Base-by-base conservation (phyloP, 2,329 filamentous ascomycete species). In the Pseudogymnoascus sp. region DNA sequence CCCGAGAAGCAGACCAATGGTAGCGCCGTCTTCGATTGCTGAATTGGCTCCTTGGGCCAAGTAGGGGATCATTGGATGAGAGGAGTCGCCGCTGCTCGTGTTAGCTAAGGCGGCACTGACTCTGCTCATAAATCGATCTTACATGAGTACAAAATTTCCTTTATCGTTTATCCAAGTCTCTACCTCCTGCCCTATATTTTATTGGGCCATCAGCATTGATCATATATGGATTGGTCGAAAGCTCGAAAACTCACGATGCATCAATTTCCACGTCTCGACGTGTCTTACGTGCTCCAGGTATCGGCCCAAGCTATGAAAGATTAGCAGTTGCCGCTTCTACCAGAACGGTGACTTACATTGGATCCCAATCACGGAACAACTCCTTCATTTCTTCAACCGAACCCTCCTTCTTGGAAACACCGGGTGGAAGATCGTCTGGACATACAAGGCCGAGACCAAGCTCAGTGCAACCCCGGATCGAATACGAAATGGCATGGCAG, bases 221-320 rank as follows among this genome's bases (percentile, higher is more conserved):
- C 2, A 53, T 33, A 9, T 2, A 18, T 6, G 7, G 28, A 53
- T 5, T 20, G 9, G n/a, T 14, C 6, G 2, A 12, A 53, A 6
- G n/a, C 28, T 14, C 25, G 0, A 14, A 20, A n/a, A 33, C 47
- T 18, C 47, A 53, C 47, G 47, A 35, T 53, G 47, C 82, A 88
- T 85, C 35, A 90, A 70, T 68, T 84, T 86, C 87, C 87, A 90
- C 70, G 89, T 89, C 38, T 84, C 80, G 0, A 88, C 83, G 1
- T 72, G 77, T 37, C 81, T 77, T 0, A 88, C 84, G 43, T 78
- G 76, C 2, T 73, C 71, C 11, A 78, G 64, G 53, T 79, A 75
- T 59, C 71, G 69, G 1, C 64, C 68, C 25, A 81, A 60, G 53
- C 47, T 53, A 53, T 20, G 47, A 53, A 12, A 33, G 1, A 20